Base-by-base conservation (phyloP, 495 filamentous ascomycete genomes). In the Annulohypoxylon bovei region DNA sequence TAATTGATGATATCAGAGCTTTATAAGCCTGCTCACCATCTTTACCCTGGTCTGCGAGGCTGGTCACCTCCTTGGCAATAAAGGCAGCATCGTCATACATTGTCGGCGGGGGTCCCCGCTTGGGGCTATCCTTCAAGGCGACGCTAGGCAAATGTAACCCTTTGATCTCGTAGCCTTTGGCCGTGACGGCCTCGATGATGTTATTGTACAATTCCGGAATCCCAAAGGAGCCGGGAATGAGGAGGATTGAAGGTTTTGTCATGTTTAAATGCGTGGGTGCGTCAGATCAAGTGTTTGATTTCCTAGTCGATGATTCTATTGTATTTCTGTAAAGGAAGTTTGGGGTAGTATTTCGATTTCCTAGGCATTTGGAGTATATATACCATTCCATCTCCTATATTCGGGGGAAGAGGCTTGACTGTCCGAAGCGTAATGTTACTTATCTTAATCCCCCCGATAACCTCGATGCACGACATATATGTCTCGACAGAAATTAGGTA, bases 171-270 rank as follows among this genome's bases (percentile, higher is more conserved):
- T 73, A 75, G 23, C 79, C 80, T 35, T 71, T 64, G 0, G 57
- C 63, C 6, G 62, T 42, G 16, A 83, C 28, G 6, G 61, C 52
- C 3, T 68, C 47, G 35, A 77, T 44, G 8, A 82, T 50, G 9
- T 69, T 58, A 14, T 76, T 55, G 60, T 81, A 85, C 32, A 75
- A 18, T 2, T 47, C 44, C 12, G 76, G 70, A n/a, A 53, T 60
- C 1, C 54, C 70, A 64, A 83, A 83, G 16, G 81, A 80, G 52
- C 81, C 81, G 0, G 81, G 75, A 16, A 80, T 70, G n/a, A 83
- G 64, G 40, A 83, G 49, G 18, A 84, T 76, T 7, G 75, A 72
- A 0, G 79, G 81, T 37, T 78, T 80, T 46, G 70, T 22, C 75
- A 77, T 77, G 11, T 28, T 65, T 75, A 16, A 80, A 27, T 37